Conservation (phyloP, 306 rosid species). For the Vachellia collinsii region DNA sequence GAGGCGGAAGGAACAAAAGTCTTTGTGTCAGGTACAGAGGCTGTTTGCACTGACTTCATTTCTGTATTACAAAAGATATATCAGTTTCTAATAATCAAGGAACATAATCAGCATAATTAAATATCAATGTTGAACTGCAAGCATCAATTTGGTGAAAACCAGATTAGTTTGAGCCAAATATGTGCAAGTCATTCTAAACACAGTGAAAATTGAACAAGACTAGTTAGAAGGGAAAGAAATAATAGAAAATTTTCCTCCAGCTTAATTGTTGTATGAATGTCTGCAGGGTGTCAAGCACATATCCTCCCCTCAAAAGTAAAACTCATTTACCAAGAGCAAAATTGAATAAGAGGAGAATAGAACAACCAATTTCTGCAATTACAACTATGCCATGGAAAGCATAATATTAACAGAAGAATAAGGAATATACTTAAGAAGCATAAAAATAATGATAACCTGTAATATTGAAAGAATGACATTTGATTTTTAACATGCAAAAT, state of each 20-base stretch:
- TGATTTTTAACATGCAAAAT: conserved; percentile 34
- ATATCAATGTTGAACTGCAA: conserved; percentile 26
- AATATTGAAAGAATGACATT: background rate
- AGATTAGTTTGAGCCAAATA: conserved; percentile 25
- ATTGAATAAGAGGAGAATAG: conserved; percentile 27
- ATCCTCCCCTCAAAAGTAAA: conserved; percentile 6
- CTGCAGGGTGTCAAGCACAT: conserved; percentile 21
- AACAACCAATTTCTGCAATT: conserved; percentile 18
- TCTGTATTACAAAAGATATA: conserved; percentile 55
- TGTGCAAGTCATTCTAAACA: conserved; percentile 4
- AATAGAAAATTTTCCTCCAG: conserved; percentile 19
- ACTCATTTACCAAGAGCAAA: conserved; percentile 21
- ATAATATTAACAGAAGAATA: conserved; percentile 24
- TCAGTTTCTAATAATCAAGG: conserved; percentile 29
- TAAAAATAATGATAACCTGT: conserved; percentile 16
- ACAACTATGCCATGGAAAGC: conserved; percentile 22
- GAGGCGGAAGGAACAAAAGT: conserved; percentile 61
- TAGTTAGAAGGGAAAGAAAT: background rate
- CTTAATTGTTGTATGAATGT: conserved; percentile 13
- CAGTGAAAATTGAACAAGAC: conserved; percentile 1
- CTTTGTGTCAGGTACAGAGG: conserved; percentile 59
- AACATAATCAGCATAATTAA: conserved; percentile 23
- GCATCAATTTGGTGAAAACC: conserved; percentile 23
- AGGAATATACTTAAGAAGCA: conserved; percentile 10
- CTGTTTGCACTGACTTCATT: conserved; percentile 63